These are phyloP conservation scores for Rhizodiscina lignyota DNA, from an alignment of 495 filamentous ascomycete species.

Conservation along the genomic window DNA sequence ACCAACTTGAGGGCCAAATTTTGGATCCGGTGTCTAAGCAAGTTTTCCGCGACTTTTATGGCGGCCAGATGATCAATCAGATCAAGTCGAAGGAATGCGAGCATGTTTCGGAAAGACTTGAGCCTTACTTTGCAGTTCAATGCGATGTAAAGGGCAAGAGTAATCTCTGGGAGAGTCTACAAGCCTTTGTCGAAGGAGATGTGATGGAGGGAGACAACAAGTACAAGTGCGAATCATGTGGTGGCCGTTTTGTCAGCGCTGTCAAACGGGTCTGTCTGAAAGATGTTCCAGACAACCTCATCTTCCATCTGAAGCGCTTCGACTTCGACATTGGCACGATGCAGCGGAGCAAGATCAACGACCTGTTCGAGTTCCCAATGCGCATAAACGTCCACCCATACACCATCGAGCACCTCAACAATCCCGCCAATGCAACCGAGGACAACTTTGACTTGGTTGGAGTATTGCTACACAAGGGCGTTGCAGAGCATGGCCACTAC, in stretches of 20 bases:
- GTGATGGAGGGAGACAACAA: conserved; percentile 98
- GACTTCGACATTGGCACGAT: conserved; percentile 82
- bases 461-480: conserved; percentile 81
- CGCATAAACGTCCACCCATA: conserved; percentile 83
- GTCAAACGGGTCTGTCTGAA: conserved; percentile 92
- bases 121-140: conserved; percentile 89
- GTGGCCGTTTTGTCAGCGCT: conserved; percentile 69
- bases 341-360: conserved; percentile 86
- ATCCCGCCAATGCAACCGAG: conserved; percentile 30
- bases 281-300: conserved; percentile 84
- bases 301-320: conserved; percentile 93
- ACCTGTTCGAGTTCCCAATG: conserved; percentile 74
- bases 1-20: conserved; percentile 79
- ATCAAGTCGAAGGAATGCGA: conserved; percentile 87
- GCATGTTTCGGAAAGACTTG: conserved; percentile 79
- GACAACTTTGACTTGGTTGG: conserved; percentile 89
- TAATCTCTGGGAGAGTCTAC: conserved; percentile 68
- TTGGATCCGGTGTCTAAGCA: conserved; percentile 48
- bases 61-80: conserved; percentile 84
- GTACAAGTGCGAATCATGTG: conserved; percentile 89
- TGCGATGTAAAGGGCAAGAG: conserved; percentile 93
- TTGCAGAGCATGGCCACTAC: conserved; percentile 90
- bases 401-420: conserved; percentile 69
- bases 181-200: conserved; percentile 89
- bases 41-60: conserved; percentile 69